Evolutionary conservation across 768 basidiomycete species (phyloP).

Genomic region (Coprinellus aureogranulatus): DNA sequence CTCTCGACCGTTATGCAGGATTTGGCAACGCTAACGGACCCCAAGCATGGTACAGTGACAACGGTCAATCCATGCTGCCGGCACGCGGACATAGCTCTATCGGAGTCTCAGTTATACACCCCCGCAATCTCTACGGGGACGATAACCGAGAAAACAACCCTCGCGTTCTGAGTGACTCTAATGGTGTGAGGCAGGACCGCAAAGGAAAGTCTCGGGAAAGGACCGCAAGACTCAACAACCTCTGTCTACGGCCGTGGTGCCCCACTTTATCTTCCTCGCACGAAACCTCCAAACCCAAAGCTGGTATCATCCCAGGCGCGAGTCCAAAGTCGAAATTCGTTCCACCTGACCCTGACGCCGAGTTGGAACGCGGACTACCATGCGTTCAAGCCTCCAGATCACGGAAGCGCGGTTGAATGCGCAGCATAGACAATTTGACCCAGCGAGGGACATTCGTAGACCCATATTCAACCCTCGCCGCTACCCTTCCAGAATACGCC

Average conservation of each 20-base stretch:
- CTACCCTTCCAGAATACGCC: slow-evolving; percentile 22
- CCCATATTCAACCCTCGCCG: slow-evolving; percentile 22
- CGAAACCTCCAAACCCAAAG: slow-evolving; percentile 11
- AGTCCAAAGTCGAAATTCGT: slow-evolving; percentile 29
- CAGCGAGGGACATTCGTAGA: slow-evolving; percentile 16
- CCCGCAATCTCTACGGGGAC: slow-evolving; percentile 1
- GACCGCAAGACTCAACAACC: not conserved
- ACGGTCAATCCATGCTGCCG: slow-evolving; percentile 5
- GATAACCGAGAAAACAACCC: slow-evolving; percentile 6
- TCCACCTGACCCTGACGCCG: slow-evolving; percentile 13
- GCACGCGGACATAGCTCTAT: not conserved
- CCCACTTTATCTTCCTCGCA: not conserved
- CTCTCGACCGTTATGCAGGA: slow-evolving; percentile 41
- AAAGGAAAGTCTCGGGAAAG: slow-evolving; percentile 9
- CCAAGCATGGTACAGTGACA: slow-evolving; percentile 2
- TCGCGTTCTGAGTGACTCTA: slow-evolving; percentile 2
- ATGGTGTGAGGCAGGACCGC: slow-evolving; percentile 3
- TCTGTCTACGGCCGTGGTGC: not conserved
- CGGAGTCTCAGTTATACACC: not conserved
- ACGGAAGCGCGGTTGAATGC: not conserved
- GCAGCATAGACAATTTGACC: slow-evolving; percentile 3
- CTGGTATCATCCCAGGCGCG: slow-evolving; percentile 31
- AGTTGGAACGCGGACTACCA: slow-evolving; percentile 3
- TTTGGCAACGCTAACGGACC: slow-evolving; percentile 19
- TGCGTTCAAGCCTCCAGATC: slow-evolving; percentile 3